Percentiles rank a stretch among this genome's conserved stretches.
Evolutionary conservation across 352 stramenopile genomes (phyloP).

Genomic region (Globisporangium rhizosaccharum): DNA sequence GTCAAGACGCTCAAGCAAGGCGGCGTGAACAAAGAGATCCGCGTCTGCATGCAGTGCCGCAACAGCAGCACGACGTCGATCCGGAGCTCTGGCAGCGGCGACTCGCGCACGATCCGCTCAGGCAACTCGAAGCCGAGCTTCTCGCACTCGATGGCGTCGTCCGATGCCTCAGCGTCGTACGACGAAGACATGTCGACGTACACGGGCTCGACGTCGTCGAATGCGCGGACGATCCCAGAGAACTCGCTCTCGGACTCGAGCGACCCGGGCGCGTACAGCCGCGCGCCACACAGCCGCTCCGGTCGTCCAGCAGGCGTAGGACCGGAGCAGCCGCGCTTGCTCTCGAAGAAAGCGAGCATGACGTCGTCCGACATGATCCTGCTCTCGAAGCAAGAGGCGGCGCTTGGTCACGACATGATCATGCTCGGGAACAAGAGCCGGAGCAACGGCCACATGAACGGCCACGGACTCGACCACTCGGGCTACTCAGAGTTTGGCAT

Average conservation of each 20-base stretch:
- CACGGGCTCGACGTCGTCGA: constrained; percentile 24
- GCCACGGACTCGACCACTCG: constrained; percentile 5
- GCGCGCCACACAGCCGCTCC: constrained; percentile 31
- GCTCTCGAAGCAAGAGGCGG: constrained; percentile 14
- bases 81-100: constrained; percentile 35
- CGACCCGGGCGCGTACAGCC: constrained; percentile 40
- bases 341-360: constrained; percentile 16
- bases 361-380: constrained; percentile 23
- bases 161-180: constrained; percentile 37
- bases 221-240: constrained; percentile 25
- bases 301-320: constrained; percentile 6
- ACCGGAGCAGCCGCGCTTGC: constrained; percentile 18
- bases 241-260: constrained; percentile 48
- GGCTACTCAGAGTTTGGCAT: constrained; percentile 39
- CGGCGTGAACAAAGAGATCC: constrained; percentile 63
- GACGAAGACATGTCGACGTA: constrained; percentile 36
- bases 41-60: constrained; percentile 67
- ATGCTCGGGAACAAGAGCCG: constrained; percentile 24
- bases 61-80: constrained; percentile 53
- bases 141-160: constrained; percentile 43
- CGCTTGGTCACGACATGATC: constrained; percentile 48
- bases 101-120: constrained; percentile 21
- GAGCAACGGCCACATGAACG: constrained; percentile 1
- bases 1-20: constrained; percentile 68
- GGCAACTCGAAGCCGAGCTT: constrained; percentile 44